Evolutionary conservation across 768 basidiomycete species (phyloP).

Genomic region (Lentinula sp.): DNA sequence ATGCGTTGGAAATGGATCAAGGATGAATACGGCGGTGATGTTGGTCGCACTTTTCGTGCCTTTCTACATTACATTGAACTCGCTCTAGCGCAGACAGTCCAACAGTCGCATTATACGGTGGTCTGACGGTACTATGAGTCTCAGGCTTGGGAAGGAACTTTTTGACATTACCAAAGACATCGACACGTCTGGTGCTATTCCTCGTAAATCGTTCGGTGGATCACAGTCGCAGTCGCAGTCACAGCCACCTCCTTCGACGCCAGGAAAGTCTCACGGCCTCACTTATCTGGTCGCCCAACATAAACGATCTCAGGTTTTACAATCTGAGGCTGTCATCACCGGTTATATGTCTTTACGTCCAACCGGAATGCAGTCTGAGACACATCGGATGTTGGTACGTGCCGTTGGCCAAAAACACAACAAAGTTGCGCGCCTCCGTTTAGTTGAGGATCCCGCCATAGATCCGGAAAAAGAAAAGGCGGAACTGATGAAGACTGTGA

Average conservation of each 20-base stretch:
- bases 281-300: constrained; percentile 90
- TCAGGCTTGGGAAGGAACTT: constrained; percentile 88
- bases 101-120: constrained; percentile 90
- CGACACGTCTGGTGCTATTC: constrained; percentile 65
- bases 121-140: constrained; percentile 91
- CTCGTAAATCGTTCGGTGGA: constrained; percentile 53
- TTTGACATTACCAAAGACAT: constrained; percentile 84
- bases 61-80: constrained; percentile 1
- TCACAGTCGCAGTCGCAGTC: constrained; percentile 37
- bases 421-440: constrained; percentile 71
- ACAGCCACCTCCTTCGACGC: constrained; percentile 23
- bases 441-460: constrained; percentile 71
- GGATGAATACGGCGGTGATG: constrained; percentile 68
- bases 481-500: constrained; percentile 59
- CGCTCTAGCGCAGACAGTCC: constrained; percentile 67
- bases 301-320: constrained; percentile 80
- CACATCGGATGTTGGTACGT: constrained; percentile 83
- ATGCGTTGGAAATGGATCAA: constrained; percentile 93
- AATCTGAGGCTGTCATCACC: constrained; percentile 77
- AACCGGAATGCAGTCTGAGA: constrained; percentile 85
- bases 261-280: constrained; percentile 61
- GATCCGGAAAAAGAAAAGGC: constrained; percentile 72
- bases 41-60: constrained; percentile 33
- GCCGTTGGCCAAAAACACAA: constrained; percentile 83
- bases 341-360: constrained; percentile 83